These are phyloP conservation scores for Chytridium lagenaria DNA, from an alignment of 371 early-diverging fungal genomes.

Conservation along the genomic window DNA sequence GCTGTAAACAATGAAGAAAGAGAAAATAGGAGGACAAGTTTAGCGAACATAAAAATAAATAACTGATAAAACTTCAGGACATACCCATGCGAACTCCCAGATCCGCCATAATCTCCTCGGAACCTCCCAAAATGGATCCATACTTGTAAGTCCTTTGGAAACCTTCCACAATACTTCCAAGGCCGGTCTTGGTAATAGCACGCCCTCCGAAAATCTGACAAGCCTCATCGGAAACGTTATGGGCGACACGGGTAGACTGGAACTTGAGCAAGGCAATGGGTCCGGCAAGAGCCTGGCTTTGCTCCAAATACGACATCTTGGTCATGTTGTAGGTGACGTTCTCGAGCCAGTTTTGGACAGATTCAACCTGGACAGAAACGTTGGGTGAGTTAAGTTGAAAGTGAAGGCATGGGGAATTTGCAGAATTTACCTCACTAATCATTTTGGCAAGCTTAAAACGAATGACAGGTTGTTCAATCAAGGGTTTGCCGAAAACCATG, in stretches of 20 bases:
- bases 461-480: constrained; percentile 58
- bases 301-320: constrained; percentile 66
- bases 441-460: constrained; percentile 54
- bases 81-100: constrained; percentile 39
- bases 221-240: constrained; percentile 65
- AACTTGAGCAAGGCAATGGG: constrained; percentile 70
- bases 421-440: constrained; percentile 37
- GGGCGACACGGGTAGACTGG: constrained; percentile 62
- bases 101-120: constrained; percentile 54
- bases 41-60: not conserved
- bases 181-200: constrained; percentile 59
- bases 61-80: not conserved
- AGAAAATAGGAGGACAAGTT: not conserved
- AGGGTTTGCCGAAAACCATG: constrained; percentile 51
- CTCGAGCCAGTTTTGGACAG: constrained; percentile 68
- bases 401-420: too few species aligned
- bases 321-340: constrained; percentile 66
- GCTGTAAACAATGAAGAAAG: constrained; percentile 8
- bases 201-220: constrained; percentile 76
- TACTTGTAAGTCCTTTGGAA: constrained; percentile 48
- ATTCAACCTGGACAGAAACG: constrained; percentile 56
- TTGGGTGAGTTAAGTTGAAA: not conserved
- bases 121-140: constrained; percentile 48
- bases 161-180: constrained; percentile 58
- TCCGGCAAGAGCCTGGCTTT: constrained; percentile 61